Base-by-base conservation (phyloP, 2,329 filamentous ascomycete genomes). In the Purpureocillium lavendulum region DNA sequence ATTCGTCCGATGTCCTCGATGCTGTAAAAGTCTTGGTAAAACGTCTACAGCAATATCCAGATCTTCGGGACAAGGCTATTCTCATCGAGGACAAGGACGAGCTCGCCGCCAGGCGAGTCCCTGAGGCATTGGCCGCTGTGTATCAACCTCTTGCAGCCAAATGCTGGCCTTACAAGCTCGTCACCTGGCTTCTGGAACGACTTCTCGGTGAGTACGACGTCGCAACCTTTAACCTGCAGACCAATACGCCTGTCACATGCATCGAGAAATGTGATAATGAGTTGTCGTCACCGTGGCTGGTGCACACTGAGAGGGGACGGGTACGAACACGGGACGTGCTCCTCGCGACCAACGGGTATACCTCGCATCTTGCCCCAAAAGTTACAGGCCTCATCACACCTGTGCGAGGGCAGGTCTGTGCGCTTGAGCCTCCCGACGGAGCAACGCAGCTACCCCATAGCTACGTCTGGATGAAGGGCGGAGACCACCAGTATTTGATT, bases 81-180 rank as follows among this genome's bases (percentile, higher is more conserved):
- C 55, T 76, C 13, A 61, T 71, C 31, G 60, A 54, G 0, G 51
- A 58, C n/a, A 48, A 56, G 10, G 51, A 52, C 21, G 58, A 60
- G 40, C 61, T 86, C 4, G 62, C 60, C 21, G 60, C 61, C 26
- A 67, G 84, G 17, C 66, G 78, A 3, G 60, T 82, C 2, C 70
- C 73, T 0, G 57, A 58, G 7, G 80, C 78, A 6, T 54, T 70
- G 8, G 85, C 80, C 3, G 83, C 79, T 6, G 70, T 87, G 4
- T 63, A 82, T 12, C 82, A 82, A 44, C 64, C 66, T 30, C 64
- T 75, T 32, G 84, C 85, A 0, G 84, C 80, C 0, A 78, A 77
- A 48, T 56, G 87, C 34, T 89, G 84, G 84, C 87, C 87, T 0
- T 94, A 94, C 60, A 94, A 92, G 61, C 73, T 94, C 14, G 80